Conservation (phyloP, 805 yeast genomes). For the Naumovozyma castellii region DNA sequence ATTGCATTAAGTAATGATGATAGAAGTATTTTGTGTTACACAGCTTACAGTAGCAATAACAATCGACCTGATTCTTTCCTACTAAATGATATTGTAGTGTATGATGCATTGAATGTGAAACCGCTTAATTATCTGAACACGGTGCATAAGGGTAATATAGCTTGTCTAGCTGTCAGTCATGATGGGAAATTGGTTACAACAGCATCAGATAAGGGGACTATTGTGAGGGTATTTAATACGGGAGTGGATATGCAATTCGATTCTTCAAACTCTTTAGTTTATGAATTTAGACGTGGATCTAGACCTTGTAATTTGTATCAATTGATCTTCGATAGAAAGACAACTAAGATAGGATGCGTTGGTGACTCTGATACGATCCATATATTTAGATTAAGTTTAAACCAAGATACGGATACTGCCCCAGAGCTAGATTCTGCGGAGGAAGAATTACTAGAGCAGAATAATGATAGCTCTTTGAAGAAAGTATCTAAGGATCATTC, state of each 20-base stretch:
- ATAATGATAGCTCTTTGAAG: conserved; percentile 1
- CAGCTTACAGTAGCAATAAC: conserved; percentile 17
- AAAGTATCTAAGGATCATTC: conserved; percentile 2
- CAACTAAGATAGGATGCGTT: conserved; percentile 64
- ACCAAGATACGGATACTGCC: conserved; percentile 1
- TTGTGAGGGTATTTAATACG: conserved; percentile 50
- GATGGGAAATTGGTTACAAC: conserved; percentile 58
- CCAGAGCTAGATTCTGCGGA: conserved; percentile 6
- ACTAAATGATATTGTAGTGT: conserved; percentile 48
- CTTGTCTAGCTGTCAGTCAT: conserved; percentile 36
- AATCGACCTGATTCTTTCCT: conserved; percentile 39
- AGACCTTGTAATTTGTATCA: conserved; percentile 66
- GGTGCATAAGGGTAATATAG: conserved; percentile 26
- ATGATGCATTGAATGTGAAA: conserved; percentile 62
- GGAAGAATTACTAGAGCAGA: conserved; percentile 7
- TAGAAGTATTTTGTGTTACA: conserved; percentile 25
- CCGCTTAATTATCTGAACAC: conserved; percentile 47
- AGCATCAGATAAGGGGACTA: conserved; percentile 63
- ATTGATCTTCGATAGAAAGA: conserved; percentile 53
- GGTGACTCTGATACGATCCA: conserved; percentile 87
- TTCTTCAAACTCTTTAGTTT: conserved; percentile 18
- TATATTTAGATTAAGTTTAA: conserved; percentile 58
- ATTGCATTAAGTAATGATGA: conserved; percentile 26
- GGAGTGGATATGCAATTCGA: conserved; percentile 37
- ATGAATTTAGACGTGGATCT: conserved; percentile 63